These are phyloP conservation scores for Malus fusca DNA, from an alignment of 306 rosid species.

Conservation along the genomic window DNA sequence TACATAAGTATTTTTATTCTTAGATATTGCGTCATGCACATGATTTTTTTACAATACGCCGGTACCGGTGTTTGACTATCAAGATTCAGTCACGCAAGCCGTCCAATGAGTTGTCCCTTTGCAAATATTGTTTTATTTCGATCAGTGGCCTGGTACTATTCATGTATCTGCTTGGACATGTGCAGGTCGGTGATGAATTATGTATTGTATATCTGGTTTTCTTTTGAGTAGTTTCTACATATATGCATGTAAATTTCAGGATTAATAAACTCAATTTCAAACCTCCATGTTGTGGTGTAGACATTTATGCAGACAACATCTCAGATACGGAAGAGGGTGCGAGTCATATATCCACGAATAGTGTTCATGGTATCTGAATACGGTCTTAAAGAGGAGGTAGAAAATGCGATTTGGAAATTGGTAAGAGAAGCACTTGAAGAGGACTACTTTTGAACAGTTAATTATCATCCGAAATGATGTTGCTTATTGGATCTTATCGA, in stretches of 20 bases:
- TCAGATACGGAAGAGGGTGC: fast-evolving
- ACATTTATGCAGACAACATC: no score
- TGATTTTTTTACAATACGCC: no score
- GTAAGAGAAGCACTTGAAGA: neutral
- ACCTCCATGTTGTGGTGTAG: no score
- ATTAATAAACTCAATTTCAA: neutral
- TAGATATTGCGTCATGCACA: no score
- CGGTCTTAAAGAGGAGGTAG: neutral
- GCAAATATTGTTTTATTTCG: neutral
- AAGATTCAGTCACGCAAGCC: no score
- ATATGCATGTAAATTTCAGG: neutral
- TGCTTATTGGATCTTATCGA: no score
- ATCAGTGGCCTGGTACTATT: constrained; percentile 14
- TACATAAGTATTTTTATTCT: no score
- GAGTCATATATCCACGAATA: fast-evolving
- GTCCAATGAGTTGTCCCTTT: no score
- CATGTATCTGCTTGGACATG: neutral
- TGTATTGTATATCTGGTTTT: neutral
- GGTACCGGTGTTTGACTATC: no score
- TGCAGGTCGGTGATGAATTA: constrained; percentile 7
- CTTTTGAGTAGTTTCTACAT: no score
- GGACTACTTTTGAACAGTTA: neutral
- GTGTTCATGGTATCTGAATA: neutral
- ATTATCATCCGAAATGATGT: no score
- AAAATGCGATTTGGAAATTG: fast-evolving